These are phyloP conservation scores for Diddensiella transvaalensis DNA, from an alignment of 805 yeast genomes.

Conservation along the genomic window DNA sequence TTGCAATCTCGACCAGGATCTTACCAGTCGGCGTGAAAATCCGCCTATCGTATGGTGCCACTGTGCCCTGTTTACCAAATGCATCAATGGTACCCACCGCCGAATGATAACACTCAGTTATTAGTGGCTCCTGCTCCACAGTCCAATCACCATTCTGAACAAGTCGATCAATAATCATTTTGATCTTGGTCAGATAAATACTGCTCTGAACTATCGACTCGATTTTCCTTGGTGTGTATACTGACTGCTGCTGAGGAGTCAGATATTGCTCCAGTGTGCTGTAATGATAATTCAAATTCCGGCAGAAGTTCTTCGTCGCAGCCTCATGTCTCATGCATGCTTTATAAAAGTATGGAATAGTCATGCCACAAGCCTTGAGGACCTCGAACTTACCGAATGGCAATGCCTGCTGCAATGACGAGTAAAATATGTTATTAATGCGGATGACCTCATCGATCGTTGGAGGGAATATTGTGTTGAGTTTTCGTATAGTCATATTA, in stretches of 20 bases:
- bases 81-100: conserved; percentile 71
- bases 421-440: conserved; percentile 79
- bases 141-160: conserved; percentile 48
- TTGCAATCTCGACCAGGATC: conserved; percentile 75
- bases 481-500: conserved; percentile 54
- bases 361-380: conserved; percentile 72
- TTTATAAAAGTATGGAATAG: conserved; percentile 86
- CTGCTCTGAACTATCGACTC: conserved; percentile 59
- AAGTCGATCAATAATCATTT: conserved; percentile 63
- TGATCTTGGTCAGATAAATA: conserved; percentile 65
- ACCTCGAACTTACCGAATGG: conserved; percentile 73
- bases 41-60: conserved; percentile 54
- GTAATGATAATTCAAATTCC: conserved; percentile 43
- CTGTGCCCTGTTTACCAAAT: conserved; percentile 56
- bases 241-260: background rate
- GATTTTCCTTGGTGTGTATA: conserved; percentile 46
- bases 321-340: conserved; percentile 95
- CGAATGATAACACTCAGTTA: conserved; percentile 45
- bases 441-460: conserved; percentile 92
- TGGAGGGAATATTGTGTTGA: conserved; percentile 85
- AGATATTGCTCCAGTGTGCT: conserved; percentile 29
- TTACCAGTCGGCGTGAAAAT: conserved; percentile 91
- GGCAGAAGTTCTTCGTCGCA: conserved; percentile 65
- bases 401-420: conserved; percentile 62
- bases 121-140: conserved; percentile 27